Base-by-base conservation (phyloP, 345 rosid genomes). In the Hirschfeldia incana region DNA sequence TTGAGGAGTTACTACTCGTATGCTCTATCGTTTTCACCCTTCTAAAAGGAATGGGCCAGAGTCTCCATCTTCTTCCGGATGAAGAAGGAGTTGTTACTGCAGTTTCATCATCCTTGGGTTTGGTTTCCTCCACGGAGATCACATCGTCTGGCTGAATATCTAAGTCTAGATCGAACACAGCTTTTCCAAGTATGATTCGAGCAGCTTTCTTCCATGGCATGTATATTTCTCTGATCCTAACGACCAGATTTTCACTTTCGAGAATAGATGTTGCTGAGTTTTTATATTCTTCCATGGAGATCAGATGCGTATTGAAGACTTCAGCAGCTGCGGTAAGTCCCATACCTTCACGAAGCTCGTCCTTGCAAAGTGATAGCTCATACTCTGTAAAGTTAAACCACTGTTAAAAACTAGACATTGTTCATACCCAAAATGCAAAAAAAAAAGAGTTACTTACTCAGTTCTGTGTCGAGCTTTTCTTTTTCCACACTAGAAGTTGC, bases 131-230 rank as follows among this genome's bases (percentile, higher is more conserved):
- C 70, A 94, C 88, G 34, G 86, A 89, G 72, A 94, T 87, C 17
- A 87, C 80, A 75, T 92, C 90, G 59, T 86, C 84, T 69, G 85
- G 85, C 65, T 88, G 89, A 77, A 88, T 74, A 65, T 89, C 89
- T 73, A 91, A 83, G 62, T 91, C 92, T 82, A 87, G 70, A 78
- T 86, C 90, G 83, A 89, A 92, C 75, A 86, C 93, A 78, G 85
- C 88, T 81, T 84, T 78, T 72, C 98, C 97, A 62, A 90, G 91
- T 75, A 90, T 85, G 78, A 88, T 26, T 13, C 93, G 91, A 76
- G 92, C 94, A 85, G 97, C 98, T 77, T 90, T 92, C 72, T 86
- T 89, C 97, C 97, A 90, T 12, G 83, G 76, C 75, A 92, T 84
- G 82, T 94, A 94, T 26, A 70, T 90, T 69, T 81, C 89, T 59